These are phyloP conservation scores for Boletus bicolor DNA, from an alignment of 768 basidiomycete species.

Conservation along the genomic window DNA sequence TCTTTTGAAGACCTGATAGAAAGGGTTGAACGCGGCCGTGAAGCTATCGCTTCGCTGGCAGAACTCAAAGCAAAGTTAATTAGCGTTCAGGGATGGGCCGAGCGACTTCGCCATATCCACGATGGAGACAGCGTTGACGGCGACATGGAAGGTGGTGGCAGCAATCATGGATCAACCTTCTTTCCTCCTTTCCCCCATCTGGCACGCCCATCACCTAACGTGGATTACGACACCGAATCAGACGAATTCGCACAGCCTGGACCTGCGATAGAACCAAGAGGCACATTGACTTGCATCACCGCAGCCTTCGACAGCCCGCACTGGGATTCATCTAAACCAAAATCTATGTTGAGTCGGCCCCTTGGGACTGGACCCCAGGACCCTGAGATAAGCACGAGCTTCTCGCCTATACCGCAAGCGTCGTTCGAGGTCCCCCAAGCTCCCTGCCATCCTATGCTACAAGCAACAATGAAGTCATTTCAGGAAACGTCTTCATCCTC, in stretches of 20 bases:
- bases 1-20: conserved; percentile 15
- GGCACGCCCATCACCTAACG: conserved; percentile 6
- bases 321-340: neutral
- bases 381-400: conserved; percentile 14
- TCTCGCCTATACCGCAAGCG: conserved; percentile 8
- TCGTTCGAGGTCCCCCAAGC: neutral
- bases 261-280: conserved; percentile 1
- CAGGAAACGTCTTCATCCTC: conserved; percentile 11
- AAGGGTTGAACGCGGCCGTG: conserved; percentile 13
- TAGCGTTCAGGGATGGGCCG: conserved; percentile 22
- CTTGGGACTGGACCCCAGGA: conserved; percentile 11
- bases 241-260: conserved; percentile 16
- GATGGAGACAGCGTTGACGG: conserved; percentile 16
- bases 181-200: conserved; percentile 22
- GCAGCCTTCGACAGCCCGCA: conserved; percentile 1
- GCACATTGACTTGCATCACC: conserved; percentile 2
- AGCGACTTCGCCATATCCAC: conserved; percentile 15
- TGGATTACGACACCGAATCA: conserved; percentile 21
- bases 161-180: conserved; percentile 23
- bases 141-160: conserved; percentile 16
- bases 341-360: neutral
- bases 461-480: conserved; percentile 7
- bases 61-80: conserved; percentile 26
- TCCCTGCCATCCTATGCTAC: neutral
- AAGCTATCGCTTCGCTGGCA: conserved; percentile 12